Percentiles rank a stretch among this genome's conserved stretches.
Evolutionary conservation across 768 basidiomycete species (phyloP).

Genomic region (Lenzites betulinus): DNA sequence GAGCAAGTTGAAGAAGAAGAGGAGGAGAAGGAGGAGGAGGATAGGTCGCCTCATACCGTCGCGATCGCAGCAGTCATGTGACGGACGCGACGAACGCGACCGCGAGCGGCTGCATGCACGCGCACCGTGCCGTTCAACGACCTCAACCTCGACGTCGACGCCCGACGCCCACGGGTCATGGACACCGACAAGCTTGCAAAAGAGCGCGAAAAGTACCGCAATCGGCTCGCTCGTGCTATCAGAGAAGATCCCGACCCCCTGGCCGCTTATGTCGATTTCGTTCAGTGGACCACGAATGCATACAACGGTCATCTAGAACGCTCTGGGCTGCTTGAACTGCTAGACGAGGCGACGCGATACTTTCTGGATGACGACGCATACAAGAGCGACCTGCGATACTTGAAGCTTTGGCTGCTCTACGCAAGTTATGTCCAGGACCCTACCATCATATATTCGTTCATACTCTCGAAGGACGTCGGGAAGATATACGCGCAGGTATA

Average conservation of each 20-base stretch:
- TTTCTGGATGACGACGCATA: conserved; percentile 87
- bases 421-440: conserved; percentile 77
- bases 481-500: conserved; percentile 81
- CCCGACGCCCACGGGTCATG: conserved; percentile 1
- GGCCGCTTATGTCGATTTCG: conserved; percentile 81
- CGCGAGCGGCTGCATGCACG: no score
- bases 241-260: conserved; percentile 86
- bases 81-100: conserved; percentile 19
- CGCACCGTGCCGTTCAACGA: neutral
- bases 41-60: no score
- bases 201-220: conserved; percentile 31
- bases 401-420: conserved; percentile 90
- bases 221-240: conserved; percentile 52
- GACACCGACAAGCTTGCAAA: conserved; percentile 19
- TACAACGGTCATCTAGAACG: conserved; percentile 68
- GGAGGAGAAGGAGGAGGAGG: no score
- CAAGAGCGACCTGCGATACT: conserved; percentile 84
- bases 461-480: conserved; percentile 53
- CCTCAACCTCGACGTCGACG: neutral
- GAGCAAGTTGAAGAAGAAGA: no score
- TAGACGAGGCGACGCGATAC: conserved; percentile 80
- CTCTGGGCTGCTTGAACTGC: conserved; percentile 76
- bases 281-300: conserved; percentile 85
- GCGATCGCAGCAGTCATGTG: no score
- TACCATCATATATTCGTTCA: conserved; percentile 58